Evolutionary conservation across 768 basidiomycete genomes (phyloP).

Genomic region (Xerocomus potaroensis): DNA sequence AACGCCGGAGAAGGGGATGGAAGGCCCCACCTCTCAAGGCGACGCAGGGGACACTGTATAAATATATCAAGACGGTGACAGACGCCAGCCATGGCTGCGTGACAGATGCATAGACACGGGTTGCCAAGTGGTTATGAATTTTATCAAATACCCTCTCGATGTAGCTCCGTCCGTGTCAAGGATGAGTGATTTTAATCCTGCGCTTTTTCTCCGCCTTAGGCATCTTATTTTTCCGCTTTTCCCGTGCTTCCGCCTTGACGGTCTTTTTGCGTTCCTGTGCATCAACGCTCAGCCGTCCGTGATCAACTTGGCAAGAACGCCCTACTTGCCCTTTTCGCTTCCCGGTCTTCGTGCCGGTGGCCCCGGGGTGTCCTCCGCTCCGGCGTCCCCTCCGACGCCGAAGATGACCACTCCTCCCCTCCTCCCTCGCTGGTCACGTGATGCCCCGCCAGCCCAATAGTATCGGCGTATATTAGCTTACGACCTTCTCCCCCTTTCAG

Average conservation of each 20-base stretch:
- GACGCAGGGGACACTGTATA: constrained; percentile 77
- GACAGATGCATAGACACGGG: constrained; percentile 62
- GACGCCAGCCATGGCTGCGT: constrained; percentile 94
- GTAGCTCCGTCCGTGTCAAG: constrained; percentile 12
- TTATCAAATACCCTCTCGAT: not conserved
- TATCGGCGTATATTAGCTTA: constrained; percentile 80
- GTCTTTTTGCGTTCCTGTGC: constrained; percentile 86
- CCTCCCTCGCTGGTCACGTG: constrained; percentile 20
- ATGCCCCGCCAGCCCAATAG: constrained; percentile 66
- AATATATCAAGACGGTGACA: constrained; percentile 82
- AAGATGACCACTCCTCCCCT: no score
- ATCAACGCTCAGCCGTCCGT: constrained; percentile 8
- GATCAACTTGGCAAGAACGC: constrained; percentile 4
- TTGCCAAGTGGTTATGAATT: constrained; percentile 6
- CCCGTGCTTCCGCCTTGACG: constrained; percentile 79
- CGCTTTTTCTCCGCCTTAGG: constrained; percentile 94
- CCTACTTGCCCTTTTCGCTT: constrained; percentile 87
- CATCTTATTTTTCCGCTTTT: constrained; percentile 89
- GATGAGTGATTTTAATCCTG: constrained; percentile 54
- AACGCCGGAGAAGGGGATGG: constrained; percentile 68
- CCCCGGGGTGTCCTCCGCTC: constrained; percentile 67
- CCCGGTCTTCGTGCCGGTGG: constrained; percentile 89
- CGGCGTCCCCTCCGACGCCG: constrained; percentile 29
- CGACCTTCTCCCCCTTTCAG: constrained; percentile 66
- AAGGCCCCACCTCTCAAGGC: constrained; percentile 82